Percentiles rank a stretch among this genome's conserved stretches.
Evolutionary conservation across 1,284 basidiomycete species (phyloP).

Genomic region (Ustilago xerochloae): DNA sequence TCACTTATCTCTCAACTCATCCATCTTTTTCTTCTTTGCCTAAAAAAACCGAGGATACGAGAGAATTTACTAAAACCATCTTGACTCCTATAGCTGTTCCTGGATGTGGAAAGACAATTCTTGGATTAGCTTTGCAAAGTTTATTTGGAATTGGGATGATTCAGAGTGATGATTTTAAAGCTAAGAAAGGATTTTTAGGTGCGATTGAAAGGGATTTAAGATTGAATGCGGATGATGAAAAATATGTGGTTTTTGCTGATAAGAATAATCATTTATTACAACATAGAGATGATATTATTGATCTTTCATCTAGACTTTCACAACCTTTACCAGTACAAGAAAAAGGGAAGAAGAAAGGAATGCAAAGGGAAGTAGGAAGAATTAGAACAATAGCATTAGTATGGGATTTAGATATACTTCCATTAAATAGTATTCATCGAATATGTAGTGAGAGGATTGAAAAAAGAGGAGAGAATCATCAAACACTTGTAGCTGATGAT

Average conservation of each 20-base stretch:
- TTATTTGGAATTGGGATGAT: conserved; percentile 81
- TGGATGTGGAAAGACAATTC: conserved; percentile 92
- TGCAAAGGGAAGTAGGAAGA: conserved; percentile 11
- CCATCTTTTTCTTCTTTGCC: conserved; percentile 17
- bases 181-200: conserved; percentile 83
- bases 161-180: conserved; percentile 88
- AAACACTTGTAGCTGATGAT: conserved; percentile 52
- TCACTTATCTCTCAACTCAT: conserved; percentile 72
- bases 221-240: not conserved
- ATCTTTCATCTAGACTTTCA: conserved; percentile 30
- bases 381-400: conserved; percentile 57
- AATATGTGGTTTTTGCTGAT: conserved; percentile 60
- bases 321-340: not conserved
- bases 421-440: conserved; percentile 54
- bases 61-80: conserved; percentile 79
- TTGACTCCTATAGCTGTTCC: conserved; percentile 90
- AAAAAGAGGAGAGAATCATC: conserved; percentile 61
- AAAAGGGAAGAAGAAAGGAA: conserved; percentile 1
- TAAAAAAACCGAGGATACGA: conserved; percentile 36
- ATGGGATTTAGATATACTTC: conserved; percentile 51
- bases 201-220: conserved; percentile 73
- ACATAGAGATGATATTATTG: conserved; percentile 63
- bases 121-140: conserved; percentile 80
- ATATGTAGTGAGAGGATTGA: conserved; percentile 55
- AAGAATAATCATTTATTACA: conserved; percentile 66